phyloP scores from a whole-genome alignment of 2,329 filamentous ascomycete genomes.

The Penicillium digitatum region DNA sequence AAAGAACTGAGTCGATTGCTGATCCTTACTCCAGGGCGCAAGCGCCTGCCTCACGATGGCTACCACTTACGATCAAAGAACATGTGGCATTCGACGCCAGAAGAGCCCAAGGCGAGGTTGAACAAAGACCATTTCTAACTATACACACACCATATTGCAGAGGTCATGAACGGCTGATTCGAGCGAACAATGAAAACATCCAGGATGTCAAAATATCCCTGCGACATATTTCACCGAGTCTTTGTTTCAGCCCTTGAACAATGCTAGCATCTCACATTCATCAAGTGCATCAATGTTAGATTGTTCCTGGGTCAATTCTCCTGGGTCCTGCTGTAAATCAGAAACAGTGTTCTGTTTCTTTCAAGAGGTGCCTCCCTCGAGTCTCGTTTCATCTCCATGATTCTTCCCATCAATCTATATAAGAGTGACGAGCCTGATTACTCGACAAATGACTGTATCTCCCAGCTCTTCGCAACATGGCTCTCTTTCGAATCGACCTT shows the following conservation, averaged over 20 bases:
- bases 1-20: neutral
- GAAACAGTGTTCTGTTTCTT: neutral
- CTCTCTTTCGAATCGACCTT: neutral
- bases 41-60: neutral
- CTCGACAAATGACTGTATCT: neutral
- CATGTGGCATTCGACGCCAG: neutral
- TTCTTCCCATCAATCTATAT: neutral
- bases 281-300: neutral
- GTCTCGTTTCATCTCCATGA: neutral
- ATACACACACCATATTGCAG: neutral
- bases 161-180: neutral
- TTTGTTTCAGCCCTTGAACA: slow-evolving; percentile 2
- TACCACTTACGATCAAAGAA: neutral
- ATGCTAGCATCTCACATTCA: slow-evolving; percentile 2
- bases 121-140: neutral
- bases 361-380: neutral
- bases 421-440: neutral
- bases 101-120: neutral
- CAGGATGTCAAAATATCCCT: neutral
- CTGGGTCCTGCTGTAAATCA: neutral
- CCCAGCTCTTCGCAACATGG: neutral
- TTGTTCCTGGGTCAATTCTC: neutral
- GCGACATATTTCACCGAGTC: neutral
- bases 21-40: neutral
- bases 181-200: neutral